Conservation (phyloP, 352 stramenopile genomes). For the Phytophthora europaea region DNA sequence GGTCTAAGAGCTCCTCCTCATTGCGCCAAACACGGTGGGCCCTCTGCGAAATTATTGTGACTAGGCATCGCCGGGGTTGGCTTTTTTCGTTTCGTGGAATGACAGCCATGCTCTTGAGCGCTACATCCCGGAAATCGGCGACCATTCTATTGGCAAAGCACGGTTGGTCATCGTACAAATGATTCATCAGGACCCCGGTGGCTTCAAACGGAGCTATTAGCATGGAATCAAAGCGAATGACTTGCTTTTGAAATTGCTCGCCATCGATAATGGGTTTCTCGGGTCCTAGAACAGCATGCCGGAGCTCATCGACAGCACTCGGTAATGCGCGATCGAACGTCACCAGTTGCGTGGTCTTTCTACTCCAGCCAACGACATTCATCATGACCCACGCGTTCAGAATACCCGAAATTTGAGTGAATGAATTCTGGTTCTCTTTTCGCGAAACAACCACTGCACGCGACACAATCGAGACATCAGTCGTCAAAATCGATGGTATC, state of each 20-base stretch:
- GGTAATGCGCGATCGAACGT: constrained; percentile 38
- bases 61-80: constrained; percentile 5
- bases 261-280: constrained; percentile 18
- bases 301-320: constrained; percentile 39
- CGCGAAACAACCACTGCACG: constrained; percentile 28
- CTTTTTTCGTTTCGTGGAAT: neutral
- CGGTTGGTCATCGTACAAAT: constrained; percentile 48
- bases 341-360: constrained; percentile 35
- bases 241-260: constrained; percentile 14
- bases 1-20: constrained; percentile 45
- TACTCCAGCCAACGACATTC: constrained; percentile 23
- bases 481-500: neutral
- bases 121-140: constrained; percentile 12
- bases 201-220: constrained; percentile 42
- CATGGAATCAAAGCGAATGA: constrained; percentile 37
- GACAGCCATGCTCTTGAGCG: constrained; percentile 32
- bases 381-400: constrained; percentile 42
- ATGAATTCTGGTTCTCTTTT: constrained; percentile 47
- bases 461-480: neutral
- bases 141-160: constrained; percentile 28
- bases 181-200: constrained; percentile 41
- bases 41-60: constrained; percentile 60
- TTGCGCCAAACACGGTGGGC: constrained; percentile 60
- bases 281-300: constrained; percentile 33
- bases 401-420: constrained; percentile 38